A percentile compares a stretch with the other conserved stretches of the same genome.
Evolutionary conservation across 805 yeast species (phyloP).

Genomic region (Kazachstania taianensis): DNA sequence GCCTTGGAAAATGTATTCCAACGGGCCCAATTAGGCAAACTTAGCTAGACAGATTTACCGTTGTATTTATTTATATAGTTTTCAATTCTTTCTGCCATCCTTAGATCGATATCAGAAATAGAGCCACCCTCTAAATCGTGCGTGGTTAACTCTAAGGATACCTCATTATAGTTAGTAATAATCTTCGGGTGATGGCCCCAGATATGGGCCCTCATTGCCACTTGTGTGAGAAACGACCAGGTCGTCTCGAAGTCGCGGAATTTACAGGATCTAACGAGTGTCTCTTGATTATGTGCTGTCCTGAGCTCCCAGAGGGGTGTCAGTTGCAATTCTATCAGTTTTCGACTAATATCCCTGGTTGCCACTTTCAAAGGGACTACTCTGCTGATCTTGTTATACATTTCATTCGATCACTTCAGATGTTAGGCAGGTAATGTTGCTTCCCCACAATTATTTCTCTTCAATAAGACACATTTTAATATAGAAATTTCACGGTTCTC

Average conservation of each 20-base stretch:
- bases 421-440: no score
- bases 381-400: slow-evolving; percentile 33
- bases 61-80: slow-evolving; percentile 23
- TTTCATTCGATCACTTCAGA: slow-evolving; percentile 8
- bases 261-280: slow-evolving; percentile 10
- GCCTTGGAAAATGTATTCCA: no score
- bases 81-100: slow-evolving; percentile 42
- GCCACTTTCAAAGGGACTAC: slow-evolving; percentile 24
- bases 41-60: background rate
- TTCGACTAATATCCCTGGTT: no score
- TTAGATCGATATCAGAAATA: slow-evolving; percentile 46
- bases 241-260: slow-evolving; percentile 50
- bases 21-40: no score
- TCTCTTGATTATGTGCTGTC: background rate
- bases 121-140: slow-evolving; percentile 44
- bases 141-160: slow-evolving; percentile 46
- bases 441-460: no score
- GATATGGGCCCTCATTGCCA: slow-evolving; percentile 47
- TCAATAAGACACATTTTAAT: no score
- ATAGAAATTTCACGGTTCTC: no score
- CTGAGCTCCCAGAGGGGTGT: slow-evolving; percentile 5
- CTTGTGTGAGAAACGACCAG: slow-evolving; percentile 53
- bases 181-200: slow-evolving; percentile 66
- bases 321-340: slow-evolving; percentile 15
- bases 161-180: slow-evolving; percentile 50